Evolutionary conservation across 306 rosid species (phyloP), one percentile per base, ranked within the genome.

Genomic region (Spatholobus suberectus): DNA sequence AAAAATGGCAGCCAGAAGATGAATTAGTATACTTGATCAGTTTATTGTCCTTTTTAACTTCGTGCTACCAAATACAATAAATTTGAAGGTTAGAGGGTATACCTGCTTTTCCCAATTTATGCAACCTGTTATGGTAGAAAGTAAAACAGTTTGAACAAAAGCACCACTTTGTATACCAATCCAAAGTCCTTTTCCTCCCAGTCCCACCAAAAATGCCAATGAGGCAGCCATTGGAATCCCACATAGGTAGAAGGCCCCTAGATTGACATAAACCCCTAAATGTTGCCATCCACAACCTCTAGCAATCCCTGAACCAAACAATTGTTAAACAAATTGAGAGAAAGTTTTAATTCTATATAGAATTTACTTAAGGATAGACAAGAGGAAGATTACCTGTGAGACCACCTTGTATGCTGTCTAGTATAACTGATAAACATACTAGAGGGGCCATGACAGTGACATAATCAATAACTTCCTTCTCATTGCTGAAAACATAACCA

Each of bases 251-350:
- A 76, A 91, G 13, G 97, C 92, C 17, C 96, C 96, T 1, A 93
- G 69, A 73, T 93, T 93, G 17, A 91, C 82, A 70, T 84, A 93
- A 38, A 92, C 96, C 51, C 96, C 97, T 21, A 87, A 10, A 13
- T 87, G 92, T 81, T 93, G 94, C 96, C 97, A 91, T 23, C 97
- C 97, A 86, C 91, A 90, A 11, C 97, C 94, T 83, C 91, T 90
- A 63, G 92, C 88, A 89, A 90, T 37, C 40, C 96, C 96, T 93
- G 67, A 58, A 66, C 43, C 17, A 78, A 70, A 14, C 9, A 55
- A 47, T n/a, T 37, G 71, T 17, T 9, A 18, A 40, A 54, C 1
- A 14, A 77, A 59, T 3, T 15, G 0, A 52, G 73, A 34, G 1
- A 54, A 18, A 51, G n/a, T 3, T 13, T 46, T 5, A 15, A n/a